phyloP scores from a whole-genome alignment of 805 yeast species.

The Suhomyces canberraensis region DNA sequence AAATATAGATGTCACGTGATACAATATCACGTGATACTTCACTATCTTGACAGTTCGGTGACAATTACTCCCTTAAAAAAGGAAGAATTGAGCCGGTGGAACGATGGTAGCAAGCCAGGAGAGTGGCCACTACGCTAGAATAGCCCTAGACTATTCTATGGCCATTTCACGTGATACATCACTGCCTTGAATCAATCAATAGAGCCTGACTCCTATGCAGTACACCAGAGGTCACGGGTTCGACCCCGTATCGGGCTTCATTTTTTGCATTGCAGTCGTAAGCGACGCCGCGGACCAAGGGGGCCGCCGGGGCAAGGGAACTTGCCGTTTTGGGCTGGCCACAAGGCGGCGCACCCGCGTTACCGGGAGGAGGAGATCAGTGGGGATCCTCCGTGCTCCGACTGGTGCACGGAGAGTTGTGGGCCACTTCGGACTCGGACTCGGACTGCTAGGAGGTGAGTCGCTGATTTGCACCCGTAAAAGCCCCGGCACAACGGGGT shows the following conservation, averaged over 20 bases:
- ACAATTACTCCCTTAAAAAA: too few species aligned
- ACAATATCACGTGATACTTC: too few species aligned
- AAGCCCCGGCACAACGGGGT: background rate
- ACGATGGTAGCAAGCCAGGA: too few species aligned
- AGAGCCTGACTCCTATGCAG: slow-evolving; percentile 12
- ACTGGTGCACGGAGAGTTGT: background rate
- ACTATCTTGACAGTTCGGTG: too few species aligned
- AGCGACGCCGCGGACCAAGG: background rate
- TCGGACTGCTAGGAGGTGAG: slow-evolving; percentile 3
- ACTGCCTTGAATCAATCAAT: slow-evolving; percentile 14
- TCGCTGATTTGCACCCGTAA: too few species aligned
- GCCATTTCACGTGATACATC: too few species aligned
- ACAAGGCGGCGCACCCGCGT: background rate
- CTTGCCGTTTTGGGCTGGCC: slow-evolving; percentile 1
- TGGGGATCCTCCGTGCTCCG: slow-evolving; percentile 1
- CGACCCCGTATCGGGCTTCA: slow-evolving; percentile 18
- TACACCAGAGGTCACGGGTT: slow-evolving; percentile 18
- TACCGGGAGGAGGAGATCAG: slow-evolving; percentile 2
- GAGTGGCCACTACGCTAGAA: too few species aligned
- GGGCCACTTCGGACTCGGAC: slow-evolving; percentile 5
- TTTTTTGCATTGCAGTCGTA: slow-evolving; percentile 6
- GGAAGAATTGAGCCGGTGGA: too few species aligned
- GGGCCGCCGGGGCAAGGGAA: slow-evolving; percentile 5
- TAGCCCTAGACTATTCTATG: too few species aligned
- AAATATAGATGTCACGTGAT: too few species aligned